Evolutionary conservation across 768 basidiomycete genomes (phyloP).

Genomic region (Suillus sp.): DNA sequence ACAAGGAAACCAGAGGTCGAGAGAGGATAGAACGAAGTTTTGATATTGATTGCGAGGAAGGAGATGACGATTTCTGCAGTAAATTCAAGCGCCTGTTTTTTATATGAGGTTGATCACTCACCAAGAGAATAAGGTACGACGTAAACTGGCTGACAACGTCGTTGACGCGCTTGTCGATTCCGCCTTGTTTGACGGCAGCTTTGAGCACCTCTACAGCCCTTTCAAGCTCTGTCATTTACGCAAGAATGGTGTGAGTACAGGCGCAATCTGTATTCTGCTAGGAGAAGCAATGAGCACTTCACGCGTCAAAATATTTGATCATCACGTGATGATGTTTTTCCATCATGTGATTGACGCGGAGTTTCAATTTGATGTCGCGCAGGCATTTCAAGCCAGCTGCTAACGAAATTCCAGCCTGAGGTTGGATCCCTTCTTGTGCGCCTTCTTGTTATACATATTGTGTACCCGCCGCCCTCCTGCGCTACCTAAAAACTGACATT

Average conservation of each 20-base stretch:
- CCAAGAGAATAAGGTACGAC: slow-evolving; percentile 46
- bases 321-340: slow-evolving; percentile 33
- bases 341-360: slow-evolving; percentile 32
- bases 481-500: slow-evolving; percentile 16
- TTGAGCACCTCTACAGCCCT: slow-evolving; percentile 37
- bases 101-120: slow-evolving; percentile 25
- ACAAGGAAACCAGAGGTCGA: slow-evolving; percentile 46
- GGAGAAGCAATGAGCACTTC: not conserved
- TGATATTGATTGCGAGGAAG: slow-evolving; percentile 39
- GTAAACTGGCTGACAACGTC: slow-evolving; percentile 43
- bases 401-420: slow-evolving; percentile 7
- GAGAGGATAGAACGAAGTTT: slow-evolving; percentile 46
- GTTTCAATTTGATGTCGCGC: slow-evolving; percentile 25
- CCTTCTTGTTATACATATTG: not conserved
- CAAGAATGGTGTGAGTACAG: not conserved
- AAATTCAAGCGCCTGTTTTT: not conserved
- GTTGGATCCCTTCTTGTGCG: slow-evolving; percentile 10
- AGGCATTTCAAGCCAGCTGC: slow-evolving; percentile 12
- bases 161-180: slow-evolving; percentile 31
- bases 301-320: not conserved
- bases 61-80: slow-evolving; percentile 40
- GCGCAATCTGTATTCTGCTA: not conserved
- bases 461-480: slow-evolving; percentile 6
- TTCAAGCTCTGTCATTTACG: slow-evolving; percentile 24
- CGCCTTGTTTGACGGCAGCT: slow-evolving; percentile 29